These are phyloP conservation scores for Parathielavia appendiculata DNA, from an alignment of 495 filamentous ascomycete species.

Conservation along the genomic window DNA sequence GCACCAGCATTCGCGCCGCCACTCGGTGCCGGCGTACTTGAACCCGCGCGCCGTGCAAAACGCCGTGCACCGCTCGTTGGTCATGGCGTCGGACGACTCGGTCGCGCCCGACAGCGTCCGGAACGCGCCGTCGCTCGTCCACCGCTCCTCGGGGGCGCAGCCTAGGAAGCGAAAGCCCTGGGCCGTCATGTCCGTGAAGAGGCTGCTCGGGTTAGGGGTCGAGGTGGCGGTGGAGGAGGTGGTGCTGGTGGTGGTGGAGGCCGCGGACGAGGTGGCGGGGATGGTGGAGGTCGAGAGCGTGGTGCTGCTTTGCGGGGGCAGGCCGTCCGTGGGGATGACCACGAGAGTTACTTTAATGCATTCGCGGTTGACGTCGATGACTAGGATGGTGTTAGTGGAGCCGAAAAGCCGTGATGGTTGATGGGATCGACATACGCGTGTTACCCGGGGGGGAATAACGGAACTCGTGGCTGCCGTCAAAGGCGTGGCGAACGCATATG, in stretches of 20 bases:
- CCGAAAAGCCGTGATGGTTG: background rate
- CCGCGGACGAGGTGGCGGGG: background rate
- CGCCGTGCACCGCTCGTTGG: slow-evolving; percentile 51
- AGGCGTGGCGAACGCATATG: slow-evolving; percentile 40
- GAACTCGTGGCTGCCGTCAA: slow-evolving; percentile 41
- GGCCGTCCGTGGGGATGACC: slow-evolving; percentile 15
- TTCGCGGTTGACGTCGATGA: slow-evolving; percentile 31
- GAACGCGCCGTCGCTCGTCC: slow-evolving; percentile 23
- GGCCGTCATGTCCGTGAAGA: slow-evolving; percentile 26
- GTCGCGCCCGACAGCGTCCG: slow-evolving; percentile 29
- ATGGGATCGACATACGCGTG: slow-evolving; percentile 31
- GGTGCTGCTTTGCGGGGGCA: slow-evolving; percentile 1
- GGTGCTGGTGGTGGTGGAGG: background rate
- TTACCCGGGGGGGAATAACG: slow-evolving; percentile 44
- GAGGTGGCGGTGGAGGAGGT: slow-evolving; percentile 5
- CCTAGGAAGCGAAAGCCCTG: slow-evolving; percentile 27
- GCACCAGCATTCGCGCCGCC: slow-evolving; percentile 63
- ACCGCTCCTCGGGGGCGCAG: slow-evolving; percentile 31
- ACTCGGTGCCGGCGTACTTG: slow-evolving; percentile 58
- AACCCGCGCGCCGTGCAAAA: slow-evolving; percentile 47
- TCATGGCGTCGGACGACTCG: slow-evolving; percentile 46
- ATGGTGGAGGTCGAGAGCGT: slow-evolving; percentile 4
- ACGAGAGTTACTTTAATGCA: slow-evolving; percentile 40
- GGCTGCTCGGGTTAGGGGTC: slow-evolving; percentile 4
- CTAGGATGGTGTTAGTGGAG: slow-evolving; percentile 17